These are phyloP conservation scores for Trichoderma brevicompactum DNA, from an alignment of 2,329 filamentous ascomycete genomes.

Conservation along the genomic window DNA sequence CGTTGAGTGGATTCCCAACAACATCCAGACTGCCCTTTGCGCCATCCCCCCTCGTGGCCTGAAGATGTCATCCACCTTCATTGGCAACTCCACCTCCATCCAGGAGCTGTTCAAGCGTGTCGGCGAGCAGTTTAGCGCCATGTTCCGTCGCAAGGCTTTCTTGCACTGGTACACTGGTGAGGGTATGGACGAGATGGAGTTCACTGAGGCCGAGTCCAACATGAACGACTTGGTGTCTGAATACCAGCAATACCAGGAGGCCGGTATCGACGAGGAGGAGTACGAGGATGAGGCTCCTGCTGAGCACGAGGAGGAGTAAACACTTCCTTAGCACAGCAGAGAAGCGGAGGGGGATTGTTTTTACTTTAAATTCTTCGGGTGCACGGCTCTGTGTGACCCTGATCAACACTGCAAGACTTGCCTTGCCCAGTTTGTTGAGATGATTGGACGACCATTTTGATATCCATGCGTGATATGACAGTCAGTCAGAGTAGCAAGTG, in stretches of 20 bases:
- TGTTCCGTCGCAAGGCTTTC: conserved; percentile 99
- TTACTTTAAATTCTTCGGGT: conserved; percentile 21
- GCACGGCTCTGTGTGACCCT: conserved; percentile 22
- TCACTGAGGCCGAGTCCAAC: conserved; percentile 99
- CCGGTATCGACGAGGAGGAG: conserved; percentile 93
- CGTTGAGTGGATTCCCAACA: conserved; percentile 99
- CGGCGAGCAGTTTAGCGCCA: conserved; percentile 98
- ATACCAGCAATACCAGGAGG: conserved; percentile 99
- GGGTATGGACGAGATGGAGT: conserved; percentile 99
- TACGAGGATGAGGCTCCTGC: conserved; percentile 81
- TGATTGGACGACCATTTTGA: conserved; percentile 46
- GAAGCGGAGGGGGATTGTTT: neutral
- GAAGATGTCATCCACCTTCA: conserved; percentile 99
- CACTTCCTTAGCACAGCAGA: neutral
- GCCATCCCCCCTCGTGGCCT: conserved; percentile 96
- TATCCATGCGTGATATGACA: conserved; percentile 42
- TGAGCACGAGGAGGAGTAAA: conserved; percentile 29
- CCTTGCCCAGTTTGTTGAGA: conserved; percentile 36
- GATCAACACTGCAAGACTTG: conserved; percentile 30
- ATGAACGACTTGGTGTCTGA: conserved; percentile 99
- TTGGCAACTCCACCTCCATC: conserved; percentile 99
- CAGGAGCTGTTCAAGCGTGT: conserved; percentile 99
- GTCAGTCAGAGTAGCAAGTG: conserved; percentile 40
- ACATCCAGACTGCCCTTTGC: conserved; percentile 99
- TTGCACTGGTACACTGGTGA: conserved; percentile 99